Conservation (phyloP, 768 basidiomycete genomes). For the Strobilomyces dryophilus region DNA sequence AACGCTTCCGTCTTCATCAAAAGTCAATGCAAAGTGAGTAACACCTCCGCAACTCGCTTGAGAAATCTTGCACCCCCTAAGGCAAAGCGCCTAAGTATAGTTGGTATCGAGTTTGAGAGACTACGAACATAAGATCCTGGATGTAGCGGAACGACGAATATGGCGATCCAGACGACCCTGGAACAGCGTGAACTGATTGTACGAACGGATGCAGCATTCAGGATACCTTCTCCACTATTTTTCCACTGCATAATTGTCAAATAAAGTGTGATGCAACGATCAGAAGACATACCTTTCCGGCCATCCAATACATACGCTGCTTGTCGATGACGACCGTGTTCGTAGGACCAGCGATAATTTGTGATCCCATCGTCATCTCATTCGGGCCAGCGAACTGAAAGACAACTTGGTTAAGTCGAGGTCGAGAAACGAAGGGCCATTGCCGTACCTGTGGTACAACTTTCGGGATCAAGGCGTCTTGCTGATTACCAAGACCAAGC, state of each 20-base stretch:
- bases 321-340: constrained; percentile 82
- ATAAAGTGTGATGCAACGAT: neutral
- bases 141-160: constrained; percentile 85
- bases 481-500: constrained; percentile 82
- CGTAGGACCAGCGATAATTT: constrained; percentile 75
- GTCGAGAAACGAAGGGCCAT: constrained; percentile 1
- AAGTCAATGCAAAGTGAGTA: constrained; percentile 77
- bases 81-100: constrained; percentile 1
- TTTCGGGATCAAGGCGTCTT: constrained; percentile 76
- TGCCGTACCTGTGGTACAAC: constrained; percentile 66
- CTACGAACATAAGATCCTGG: constrained; percentile 74
- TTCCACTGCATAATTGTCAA: constrained; percentile 66
- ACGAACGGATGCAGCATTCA: neutral
- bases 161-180: constrained; percentile 85
- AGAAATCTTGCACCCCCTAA: constrained; percentile 74
- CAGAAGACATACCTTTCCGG: constrained; percentile 55
- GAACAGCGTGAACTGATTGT: constrained; percentile 6
- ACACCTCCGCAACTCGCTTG: constrained; percentile 78
- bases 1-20: constrained; percentile 66
- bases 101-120: neutral
- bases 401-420: neutral
- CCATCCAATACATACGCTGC: constrained; percentile 85
- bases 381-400: constrained; percentile 74
- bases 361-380: constrained; percentile 52
- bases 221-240: constrained; percentile 82